Conservation (phyloP, 148 eudicot genomes). For the Silene uniflora region DNA sequence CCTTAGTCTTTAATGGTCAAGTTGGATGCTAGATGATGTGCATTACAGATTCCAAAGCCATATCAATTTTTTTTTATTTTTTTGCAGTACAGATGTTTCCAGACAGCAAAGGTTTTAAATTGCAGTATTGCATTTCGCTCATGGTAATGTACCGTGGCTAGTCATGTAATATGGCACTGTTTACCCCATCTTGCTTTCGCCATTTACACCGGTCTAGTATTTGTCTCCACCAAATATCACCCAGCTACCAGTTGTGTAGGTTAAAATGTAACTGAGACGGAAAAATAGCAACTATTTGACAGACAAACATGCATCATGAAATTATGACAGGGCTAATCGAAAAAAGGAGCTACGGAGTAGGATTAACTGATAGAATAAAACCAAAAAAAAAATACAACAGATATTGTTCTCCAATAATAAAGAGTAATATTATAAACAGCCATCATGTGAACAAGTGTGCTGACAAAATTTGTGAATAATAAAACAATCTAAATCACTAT, state of each 20-base stretch:
- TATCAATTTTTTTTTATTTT: no score
- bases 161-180: neutral
- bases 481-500: neutral
- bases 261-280: neutral
- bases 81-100: neutral
- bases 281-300: neutral
- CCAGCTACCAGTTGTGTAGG: neutral
- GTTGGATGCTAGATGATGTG: neutral
- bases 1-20: neutral
- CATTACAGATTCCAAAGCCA: neutral
- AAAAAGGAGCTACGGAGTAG: neutral
- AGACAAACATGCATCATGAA: neutral
- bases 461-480: constrained; percentile 14
- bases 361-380: neutral
- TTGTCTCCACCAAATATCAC: no score
- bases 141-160: neutral
- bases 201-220: neutral
- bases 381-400: constrained; percentile 10
- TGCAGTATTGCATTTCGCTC: neutral
- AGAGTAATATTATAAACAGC: neutral
- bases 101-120: neutral
- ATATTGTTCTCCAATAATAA: neutral
- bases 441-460: constrained; percentile 6
- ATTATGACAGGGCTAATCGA: no score
- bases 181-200: neutral